Conservation (phyloP, 192 early-diverging fungal species). For the Coemansia sp. region DNA sequence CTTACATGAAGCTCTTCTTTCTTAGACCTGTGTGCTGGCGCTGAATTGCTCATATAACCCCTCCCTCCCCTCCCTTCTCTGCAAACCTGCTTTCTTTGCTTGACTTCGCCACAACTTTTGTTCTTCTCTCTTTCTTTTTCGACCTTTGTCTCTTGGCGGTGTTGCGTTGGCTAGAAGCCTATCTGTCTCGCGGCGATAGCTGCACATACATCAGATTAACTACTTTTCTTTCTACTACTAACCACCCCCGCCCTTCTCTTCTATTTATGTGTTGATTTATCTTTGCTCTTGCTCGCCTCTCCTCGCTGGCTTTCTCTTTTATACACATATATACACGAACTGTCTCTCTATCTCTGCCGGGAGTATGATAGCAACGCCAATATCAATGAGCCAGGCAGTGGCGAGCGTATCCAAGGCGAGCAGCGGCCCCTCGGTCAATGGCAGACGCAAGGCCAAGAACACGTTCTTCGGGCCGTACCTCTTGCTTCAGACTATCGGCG, state of each 20-base stretch:
- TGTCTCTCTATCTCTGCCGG: background rate
- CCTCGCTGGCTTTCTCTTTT: background rate
- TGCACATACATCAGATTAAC: background rate
- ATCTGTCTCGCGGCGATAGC: background rate
- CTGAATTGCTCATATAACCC: background rate
- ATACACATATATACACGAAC: background rate
- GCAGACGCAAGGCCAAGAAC: constrained; percentile 52
- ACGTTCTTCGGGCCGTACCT: constrained; percentile 88
- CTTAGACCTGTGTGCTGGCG: background rate
- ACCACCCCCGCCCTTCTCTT: constrained; percentile 9
- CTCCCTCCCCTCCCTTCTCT: constrained; percentile 7
- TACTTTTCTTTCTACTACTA: constrained; percentile 5
- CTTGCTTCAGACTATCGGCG: constrained; percentile 92
- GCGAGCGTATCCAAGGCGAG: constrained; percentile 46
- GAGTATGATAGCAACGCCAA: constrained; percentile 48
- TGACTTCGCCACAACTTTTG: constrained; percentile 1
- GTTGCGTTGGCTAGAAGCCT: background rate
- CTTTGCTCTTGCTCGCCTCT: constrained; percentile 11
- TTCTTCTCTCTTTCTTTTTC: constrained; percentile 12
- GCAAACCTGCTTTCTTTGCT: constrained; percentile 6
- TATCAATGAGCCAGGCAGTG: constrained; percentile 55
- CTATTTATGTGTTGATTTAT: constrained; percentile 10
- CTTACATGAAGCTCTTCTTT: constrained; percentile 4
- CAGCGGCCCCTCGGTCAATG: constrained; percentile 38
- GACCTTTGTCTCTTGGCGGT: constrained; percentile 13